These are phyloP conservation scores for Pseudocercospora musae DNA, from an alignment of 2,329 filamentous ascomycete genomes.

Conservation along the genomic window DNA sequence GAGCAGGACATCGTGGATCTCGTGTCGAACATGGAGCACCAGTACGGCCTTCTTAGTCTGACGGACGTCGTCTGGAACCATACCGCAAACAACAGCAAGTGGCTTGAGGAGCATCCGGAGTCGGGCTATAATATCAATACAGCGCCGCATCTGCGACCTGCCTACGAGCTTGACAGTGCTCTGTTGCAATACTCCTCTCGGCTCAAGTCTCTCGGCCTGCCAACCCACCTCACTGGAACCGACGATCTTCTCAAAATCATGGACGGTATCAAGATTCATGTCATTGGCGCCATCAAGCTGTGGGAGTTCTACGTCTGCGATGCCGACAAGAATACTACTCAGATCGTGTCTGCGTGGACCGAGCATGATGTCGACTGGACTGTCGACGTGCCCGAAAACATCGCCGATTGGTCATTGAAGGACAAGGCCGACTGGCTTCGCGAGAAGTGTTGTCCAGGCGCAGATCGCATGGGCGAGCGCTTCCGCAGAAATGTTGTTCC, in stretches of 20 bases:
- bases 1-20: slow-evolving; percentile 76
- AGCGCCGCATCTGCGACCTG: slow-evolving; percentile 67
- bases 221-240: slow-evolving; percentile 65
- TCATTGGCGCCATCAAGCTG: slow-evolving; percentile 71
- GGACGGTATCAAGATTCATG: slow-evolving; percentile 76
- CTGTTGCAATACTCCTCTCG: slow-evolving; percentile 64
- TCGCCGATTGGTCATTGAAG: slow-evolving; percentile 55
- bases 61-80: slow-evolving; percentile 98
- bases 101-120: slow-evolving; percentile 92
- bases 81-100: slow-evolving; percentile 91
- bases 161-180: slow-evolving; percentile 72
- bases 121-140: slow-evolving; percentile 92
- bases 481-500: slow-evolving; percentile 71
- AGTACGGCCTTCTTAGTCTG: slow-evolving; percentile 79
- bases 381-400: slow-evolving; percentile 51
- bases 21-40: slow-evolving; percentile 75
- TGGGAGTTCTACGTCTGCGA: slow-evolving; percentile 94
- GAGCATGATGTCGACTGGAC: slow-evolving; percentile 57
- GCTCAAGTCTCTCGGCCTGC: slow-evolving; percentile 66
- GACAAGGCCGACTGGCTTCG: slow-evolving; percentile 63
- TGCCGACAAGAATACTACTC: slow-evolving; percentile 67
- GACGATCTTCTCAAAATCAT: slow-evolving; percentile 79
- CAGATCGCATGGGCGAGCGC: slow-evolving; percentile 73
- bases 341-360: slow-evolving; percentile 69
- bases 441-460: slow-evolving; percentile 66